Percentiles rank a stretch among this genome's conserved stretches.
Conservation (phyloP, 495 filamentous ascomycete genomes). For the Pyrenopolyporus hunteri region DNA sequence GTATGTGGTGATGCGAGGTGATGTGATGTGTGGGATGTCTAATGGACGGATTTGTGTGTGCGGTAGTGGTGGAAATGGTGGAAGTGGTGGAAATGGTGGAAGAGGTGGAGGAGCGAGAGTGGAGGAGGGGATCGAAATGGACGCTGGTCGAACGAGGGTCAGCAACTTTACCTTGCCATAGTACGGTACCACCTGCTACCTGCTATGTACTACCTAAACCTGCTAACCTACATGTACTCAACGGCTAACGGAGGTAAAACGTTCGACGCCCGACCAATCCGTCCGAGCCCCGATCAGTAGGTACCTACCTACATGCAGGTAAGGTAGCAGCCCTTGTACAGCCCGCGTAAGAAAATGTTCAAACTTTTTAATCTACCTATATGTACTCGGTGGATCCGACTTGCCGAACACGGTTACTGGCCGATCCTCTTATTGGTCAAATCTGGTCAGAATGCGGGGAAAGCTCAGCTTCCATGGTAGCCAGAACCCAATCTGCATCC, state of each 20-base stretch:
- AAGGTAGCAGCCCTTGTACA: too few relatives aligned
- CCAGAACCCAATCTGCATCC: constrained; percentile 16
- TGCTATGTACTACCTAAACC: too few relatives aligned
- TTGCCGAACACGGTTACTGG: constrained; percentile 13
- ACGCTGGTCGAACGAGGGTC: background rate
- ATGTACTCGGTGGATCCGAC: constrained; percentile 36
- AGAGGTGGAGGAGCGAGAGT: too few relatives aligned
- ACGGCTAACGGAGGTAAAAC: constrained; percentile 13
- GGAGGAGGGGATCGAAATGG: background rate
- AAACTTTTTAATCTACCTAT: constrained; percentile 16
- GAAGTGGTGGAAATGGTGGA: constrained; percentile 10
- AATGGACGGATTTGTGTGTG: constrained; percentile 1
- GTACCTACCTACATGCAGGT: too few relatives aligned
- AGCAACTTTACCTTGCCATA: too few relatives aligned
- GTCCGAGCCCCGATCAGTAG: constrained; percentile 20
- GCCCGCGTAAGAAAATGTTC: too few relatives aligned
- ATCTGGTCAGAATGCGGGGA: constrained; percentile 27
- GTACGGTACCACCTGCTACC: too few relatives aligned
- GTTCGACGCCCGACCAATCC: constrained; percentile 34
- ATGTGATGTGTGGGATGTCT: constrained; percentile 15
- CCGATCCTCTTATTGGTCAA: constrained; percentile 10
- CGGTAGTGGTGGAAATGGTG: too few relatives aligned
- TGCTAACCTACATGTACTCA: background rate
- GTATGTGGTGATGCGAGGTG: constrained; percentile 31
- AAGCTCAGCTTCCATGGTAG: constrained; percentile 16